Percentiles rank a stretch among this genome's conserved stretches.
phyloP scores from a whole-genome alignment of 345 rosid genomes.

The Conringia planisiliqua region DNA sequence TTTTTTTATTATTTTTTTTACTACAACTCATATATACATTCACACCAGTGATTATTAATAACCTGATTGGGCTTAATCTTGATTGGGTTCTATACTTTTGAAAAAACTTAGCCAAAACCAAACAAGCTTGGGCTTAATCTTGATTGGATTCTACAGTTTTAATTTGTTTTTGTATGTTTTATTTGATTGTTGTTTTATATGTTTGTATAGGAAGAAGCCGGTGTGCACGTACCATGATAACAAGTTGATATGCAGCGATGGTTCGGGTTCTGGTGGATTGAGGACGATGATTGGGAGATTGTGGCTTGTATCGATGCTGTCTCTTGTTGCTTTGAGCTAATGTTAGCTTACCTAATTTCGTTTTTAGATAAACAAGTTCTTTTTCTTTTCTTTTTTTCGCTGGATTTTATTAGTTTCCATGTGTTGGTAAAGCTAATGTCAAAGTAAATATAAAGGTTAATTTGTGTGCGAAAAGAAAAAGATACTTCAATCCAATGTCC shows the following conservation, averaged over 20 bases:
- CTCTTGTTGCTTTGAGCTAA: slow-evolving; percentile 18
- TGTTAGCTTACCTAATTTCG: slow-evolving; percentile 3
- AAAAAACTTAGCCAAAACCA: background rate
- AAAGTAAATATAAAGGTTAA: background rate
- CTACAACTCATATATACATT: too few species aligned
- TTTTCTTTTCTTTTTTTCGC: background rate
- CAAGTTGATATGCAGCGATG: slow-evolving; percentile 59
- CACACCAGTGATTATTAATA: too few species aligned
- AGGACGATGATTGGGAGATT: slow-evolving; percentile 37
- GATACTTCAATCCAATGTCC: background rate
- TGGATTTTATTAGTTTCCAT: background rate
- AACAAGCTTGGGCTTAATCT: background rate
- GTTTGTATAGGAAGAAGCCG: slow-evolving; percentile 43
- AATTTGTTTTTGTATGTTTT: background rate
- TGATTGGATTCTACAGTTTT: background rate
- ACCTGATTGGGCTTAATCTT: too few species aligned
- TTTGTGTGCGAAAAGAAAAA: background rate
- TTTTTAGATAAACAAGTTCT: background rate
- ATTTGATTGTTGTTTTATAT: background rate
- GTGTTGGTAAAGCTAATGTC: background rate
- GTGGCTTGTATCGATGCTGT: slow-evolving; percentile 30
- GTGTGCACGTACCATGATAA: slow-evolving; percentile 72
- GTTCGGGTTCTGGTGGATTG: slow-evolving; percentile 42
- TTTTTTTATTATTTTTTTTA: too few species aligned
- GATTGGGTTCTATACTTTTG: background rate